Conservation (phyloP, 768 basidiomycete genomes). For the Leccinum truebloodii region DNA sequence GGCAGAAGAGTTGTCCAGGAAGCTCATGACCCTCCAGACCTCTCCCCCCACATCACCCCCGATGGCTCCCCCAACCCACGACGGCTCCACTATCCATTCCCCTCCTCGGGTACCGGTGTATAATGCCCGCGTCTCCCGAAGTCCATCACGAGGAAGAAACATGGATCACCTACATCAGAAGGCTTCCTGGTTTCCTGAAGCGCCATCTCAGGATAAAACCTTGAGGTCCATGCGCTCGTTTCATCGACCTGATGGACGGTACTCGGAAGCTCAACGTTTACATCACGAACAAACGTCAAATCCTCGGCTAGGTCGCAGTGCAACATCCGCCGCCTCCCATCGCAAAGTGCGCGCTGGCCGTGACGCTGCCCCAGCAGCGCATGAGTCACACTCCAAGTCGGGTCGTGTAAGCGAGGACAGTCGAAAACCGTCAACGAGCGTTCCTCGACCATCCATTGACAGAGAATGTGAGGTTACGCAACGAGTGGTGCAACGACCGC, state of each 20-base stretch:
- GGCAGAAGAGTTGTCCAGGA: conserved; percentile 58
- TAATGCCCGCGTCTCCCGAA: conserved; percentile 20
- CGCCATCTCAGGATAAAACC: conserved; percentile 23
- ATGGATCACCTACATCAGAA: conserved; percentile 24
- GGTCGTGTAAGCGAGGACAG: conserved; percentile 30
- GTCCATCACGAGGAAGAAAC: conserved; percentile 21
- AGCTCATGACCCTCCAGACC: conserved; percentile 53
- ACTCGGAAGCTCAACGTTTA: conserved; percentile 37
- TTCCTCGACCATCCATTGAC: conserved; percentile 26
- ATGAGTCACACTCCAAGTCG: conserved; percentile 22
- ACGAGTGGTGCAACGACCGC: conserved; percentile 33
- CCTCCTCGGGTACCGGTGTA: conserved; percentile 14
- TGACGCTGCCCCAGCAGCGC: conserved; percentile 11
- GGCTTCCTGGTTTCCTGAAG: conserved; percentile 21
- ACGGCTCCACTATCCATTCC: conserved; percentile 12
- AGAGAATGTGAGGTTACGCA: conserved; percentile 24
- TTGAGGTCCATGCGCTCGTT: conserved; percentile 62
- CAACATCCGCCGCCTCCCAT: conserved; percentile 30
- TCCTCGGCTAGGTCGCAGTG: conserved; percentile 37
- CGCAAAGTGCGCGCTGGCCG: conserved; percentile 20
- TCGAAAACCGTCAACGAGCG: conserved; percentile 21
- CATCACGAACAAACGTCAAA: conserved; percentile 32
- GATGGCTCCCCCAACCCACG: conserved; percentile 10
- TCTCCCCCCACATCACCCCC: conserved; percentile 18
- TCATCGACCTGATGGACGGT: conserved; percentile 46